A percentile compares a stretch with the other conserved stretches of the same genome.
These are phyloP conservation scores for Stipa capillata DNA, from an alignment of 176 grass and related monocot genomes.

Conservation along the genomic window DNA sequence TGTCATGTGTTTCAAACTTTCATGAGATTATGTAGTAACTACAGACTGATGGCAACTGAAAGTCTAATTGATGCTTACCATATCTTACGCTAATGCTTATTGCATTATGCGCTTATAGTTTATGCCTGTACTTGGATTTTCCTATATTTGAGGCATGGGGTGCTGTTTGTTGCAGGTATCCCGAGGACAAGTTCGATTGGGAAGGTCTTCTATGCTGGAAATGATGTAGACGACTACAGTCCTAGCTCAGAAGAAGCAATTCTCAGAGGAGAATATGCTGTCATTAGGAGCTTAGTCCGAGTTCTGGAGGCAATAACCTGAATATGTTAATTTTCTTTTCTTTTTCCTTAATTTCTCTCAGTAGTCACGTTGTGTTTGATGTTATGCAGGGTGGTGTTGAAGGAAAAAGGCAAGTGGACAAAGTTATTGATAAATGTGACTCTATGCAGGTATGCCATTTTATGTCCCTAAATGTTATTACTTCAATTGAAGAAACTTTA, in stretches of 20 bases:
- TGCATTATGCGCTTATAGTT: constrained; percentile 4
- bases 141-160: background rate
- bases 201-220: constrained; percentile 78
- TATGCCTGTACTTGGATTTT: constrained; percentile 14
- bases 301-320: constrained; percentile 75
- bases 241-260: constrained; percentile 91
- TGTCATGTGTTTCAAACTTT: constrained; percentile 4
- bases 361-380: background rate
- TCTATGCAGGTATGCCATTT: constrained; percentile 85
- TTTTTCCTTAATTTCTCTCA: constrained; percentile 8
- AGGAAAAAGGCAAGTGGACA: constrained; percentile 96
- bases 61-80: background rate
- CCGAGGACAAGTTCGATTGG: constrained; percentile 81
- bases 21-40: constrained; percentile 5
- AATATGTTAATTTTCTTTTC: constrained; percentile 7
- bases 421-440: constrained; percentile 97
- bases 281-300: constrained; percentile 94
- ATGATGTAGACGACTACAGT: constrained; percentile 62
- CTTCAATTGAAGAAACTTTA: background rate
- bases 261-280: constrained; percentile 81
- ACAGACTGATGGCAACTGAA: constrained; percentile 20
- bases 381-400: constrained; percentile 82
- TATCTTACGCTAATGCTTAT: constrained; percentile 4
- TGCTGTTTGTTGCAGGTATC: constrained; percentile 51
- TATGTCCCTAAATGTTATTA: constrained; percentile 5